Conservation (phyloP, 169 alveolate genomes). For the Eimeria necatrix region DNA sequence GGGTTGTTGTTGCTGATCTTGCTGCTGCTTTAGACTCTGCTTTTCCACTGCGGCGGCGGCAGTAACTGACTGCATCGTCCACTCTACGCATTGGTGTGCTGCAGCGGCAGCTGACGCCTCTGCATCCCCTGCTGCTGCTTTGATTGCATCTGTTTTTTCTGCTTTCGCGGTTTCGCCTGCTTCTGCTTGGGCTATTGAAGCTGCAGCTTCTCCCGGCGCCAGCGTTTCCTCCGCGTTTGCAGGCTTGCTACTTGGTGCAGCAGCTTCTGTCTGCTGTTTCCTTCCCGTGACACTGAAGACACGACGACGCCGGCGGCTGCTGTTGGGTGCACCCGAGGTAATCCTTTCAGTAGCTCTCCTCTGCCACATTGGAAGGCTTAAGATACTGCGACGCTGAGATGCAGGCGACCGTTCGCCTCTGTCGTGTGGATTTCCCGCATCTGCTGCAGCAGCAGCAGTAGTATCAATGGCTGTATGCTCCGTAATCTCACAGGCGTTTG, state of each 20-base stretch:
- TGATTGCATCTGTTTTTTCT: not conserved
- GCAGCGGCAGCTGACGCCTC: not conserved
- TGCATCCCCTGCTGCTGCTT: not conserved
- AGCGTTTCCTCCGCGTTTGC: not conserved
- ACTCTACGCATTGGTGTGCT: not conserved
- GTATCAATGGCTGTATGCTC: not conserved
- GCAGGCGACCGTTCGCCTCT: too few species aligned
- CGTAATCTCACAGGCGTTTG: too few species aligned
- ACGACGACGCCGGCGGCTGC: not conserved
- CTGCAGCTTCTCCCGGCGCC: not conserved
- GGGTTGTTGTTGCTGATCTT: not conserved
- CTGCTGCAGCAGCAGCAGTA: not conserved
- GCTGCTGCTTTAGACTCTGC: not conserved
- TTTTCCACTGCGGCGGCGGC: too few species aligned
- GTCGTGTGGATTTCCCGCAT: not conserved
- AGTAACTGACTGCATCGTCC: too few species aligned
- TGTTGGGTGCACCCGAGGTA: not conserved
- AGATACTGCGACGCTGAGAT: not conserved
- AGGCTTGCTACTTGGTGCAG: not conserved
- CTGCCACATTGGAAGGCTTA: not conserved
- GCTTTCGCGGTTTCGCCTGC: not conserved
- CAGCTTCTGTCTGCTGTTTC: not conserved
- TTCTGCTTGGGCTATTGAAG: not conserved
- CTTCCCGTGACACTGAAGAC: slow-evolving; percentile 8
- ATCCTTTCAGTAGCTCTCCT: not conserved